phyloP scores from a whole-genome alignment of 306 rosid species.

The Prunus davidiana region DNA sequence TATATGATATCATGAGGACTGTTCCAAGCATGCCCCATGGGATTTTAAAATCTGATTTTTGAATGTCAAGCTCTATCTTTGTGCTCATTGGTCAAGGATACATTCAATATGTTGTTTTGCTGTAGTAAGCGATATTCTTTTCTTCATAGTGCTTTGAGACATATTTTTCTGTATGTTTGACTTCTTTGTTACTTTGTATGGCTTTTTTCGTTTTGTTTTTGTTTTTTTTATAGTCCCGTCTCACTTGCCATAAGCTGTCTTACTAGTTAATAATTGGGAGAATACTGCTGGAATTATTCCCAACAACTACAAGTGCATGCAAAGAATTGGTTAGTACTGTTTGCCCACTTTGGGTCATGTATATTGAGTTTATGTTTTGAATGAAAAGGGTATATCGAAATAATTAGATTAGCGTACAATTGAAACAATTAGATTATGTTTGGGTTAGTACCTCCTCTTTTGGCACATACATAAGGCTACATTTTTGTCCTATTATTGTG shows the following conservation, averaged over 20 bases:
- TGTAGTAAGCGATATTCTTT: too few relatives aligned
- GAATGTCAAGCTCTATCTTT: neutral
- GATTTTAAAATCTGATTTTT: neutral
- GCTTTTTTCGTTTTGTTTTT: neutral
- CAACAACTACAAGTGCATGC: neutral
- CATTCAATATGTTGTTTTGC: neutral
- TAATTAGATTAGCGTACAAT: neutral
- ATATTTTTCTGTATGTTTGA: neutral
- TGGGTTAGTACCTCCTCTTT: neutral
- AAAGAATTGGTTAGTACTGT: neutral
- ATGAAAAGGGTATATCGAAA: neutral
- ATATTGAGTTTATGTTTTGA: neutral
- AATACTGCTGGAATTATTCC: neutral
- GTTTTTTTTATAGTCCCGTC: too few relatives aligned
- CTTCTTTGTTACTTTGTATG: neutral
- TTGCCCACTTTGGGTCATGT: neutral
- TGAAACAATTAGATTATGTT: neutral
- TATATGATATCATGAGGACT: neutral
- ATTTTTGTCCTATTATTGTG: neutral
- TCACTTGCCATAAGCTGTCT: neutral
- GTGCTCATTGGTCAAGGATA: too few relatives aligned
- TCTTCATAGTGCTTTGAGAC: neutral
- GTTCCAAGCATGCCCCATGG: neutral
- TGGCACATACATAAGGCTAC: neutral
- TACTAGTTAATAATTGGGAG: slow-evolving; percentile 1